Percentiles rank a stretch among this genome's conserved stretches.
Evolutionary conservation across 2,329 filamentous ascomycete genomes (phyloP).

Genomic region (Xylaria sp.): DNA sequence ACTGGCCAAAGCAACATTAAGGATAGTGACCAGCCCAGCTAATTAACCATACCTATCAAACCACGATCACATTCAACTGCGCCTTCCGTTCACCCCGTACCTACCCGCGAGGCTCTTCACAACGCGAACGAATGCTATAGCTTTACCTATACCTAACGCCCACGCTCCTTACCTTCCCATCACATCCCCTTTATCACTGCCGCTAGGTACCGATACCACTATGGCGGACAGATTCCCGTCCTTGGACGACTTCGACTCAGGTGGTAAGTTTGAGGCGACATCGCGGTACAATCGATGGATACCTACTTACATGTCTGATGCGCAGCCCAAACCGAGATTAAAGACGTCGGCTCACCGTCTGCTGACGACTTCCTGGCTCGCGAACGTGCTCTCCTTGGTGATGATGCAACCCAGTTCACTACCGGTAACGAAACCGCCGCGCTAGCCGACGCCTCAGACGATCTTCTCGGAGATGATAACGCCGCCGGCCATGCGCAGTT

Average conservation of each 20-base stretch:
- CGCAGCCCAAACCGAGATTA: constrained; percentile 74
- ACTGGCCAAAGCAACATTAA: constrained; percentile 24
- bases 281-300: neutral
- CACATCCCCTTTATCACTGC: constrained; percentile 5
- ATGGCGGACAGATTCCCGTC: constrained; percentile 86
- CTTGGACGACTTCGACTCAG: constrained; percentile 79
- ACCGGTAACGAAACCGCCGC: constrained; percentile 76
- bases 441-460: constrained; percentile 72
- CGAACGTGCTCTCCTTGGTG: constrained; percentile 89
- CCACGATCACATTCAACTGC: constrained; percentile 6
- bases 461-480: constrained; percentile 74
- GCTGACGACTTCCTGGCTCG: constrained; percentile 88
- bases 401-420: constrained; percentile 91
- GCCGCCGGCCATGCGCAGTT: constrained; percentile 65
- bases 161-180: neutral
- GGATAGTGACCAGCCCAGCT: constrained; percentile 8
- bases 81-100: neutral
- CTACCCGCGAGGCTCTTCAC: neutral
- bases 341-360: constrained; percentile 67
- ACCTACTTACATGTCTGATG: constrained; percentile 17
- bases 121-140: neutral
- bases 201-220: constrained; percentile 57
- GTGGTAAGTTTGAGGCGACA: constrained; percentile 56
- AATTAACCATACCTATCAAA: constrained; percentile 17
- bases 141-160: neutral